Evolutionary conservation across 2,329 filamentous ascomycete species (phyloP).

Genomic region (Trichophaea hybrida): DNA sequence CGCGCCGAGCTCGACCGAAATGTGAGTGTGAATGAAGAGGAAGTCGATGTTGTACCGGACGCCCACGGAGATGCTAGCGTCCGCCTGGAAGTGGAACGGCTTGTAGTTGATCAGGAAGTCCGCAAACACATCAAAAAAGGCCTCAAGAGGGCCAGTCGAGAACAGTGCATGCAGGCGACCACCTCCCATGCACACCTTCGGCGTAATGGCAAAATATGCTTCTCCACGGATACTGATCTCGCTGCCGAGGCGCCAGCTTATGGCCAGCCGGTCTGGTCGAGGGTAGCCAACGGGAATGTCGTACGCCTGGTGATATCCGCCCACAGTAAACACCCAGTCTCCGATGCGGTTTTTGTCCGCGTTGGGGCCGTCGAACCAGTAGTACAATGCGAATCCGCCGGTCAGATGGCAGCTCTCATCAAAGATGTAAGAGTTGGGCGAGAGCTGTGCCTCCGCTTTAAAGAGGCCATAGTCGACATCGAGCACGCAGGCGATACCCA

Average conservation of each 20-base stretch:
- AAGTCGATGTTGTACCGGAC: slow-evolving; percentile 28
- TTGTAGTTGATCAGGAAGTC: slow-evolving; percentile 35
- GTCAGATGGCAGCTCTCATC: slow-evolving; percentile 33
- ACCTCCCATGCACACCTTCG: slow-evolving; percentile 35
- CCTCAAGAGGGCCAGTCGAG: slow-evolving; percentile 29
- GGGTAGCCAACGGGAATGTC: slow-evolving; percentile 31
- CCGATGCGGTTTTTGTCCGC: slow-evolving; percentile 29
- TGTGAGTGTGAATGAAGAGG: slow-evolving; percentile 26
- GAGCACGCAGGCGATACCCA: slow-evolving; percentile 30
- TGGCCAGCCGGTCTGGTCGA: slow-evolving; percentile 31
- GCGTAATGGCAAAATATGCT: slow-evolving; percentile 37
- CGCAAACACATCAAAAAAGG: slow-evolving; percentile 33
- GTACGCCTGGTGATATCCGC: slow-evolving; percentile 35
- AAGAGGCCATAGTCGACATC: slow-evolving; percentile 32
- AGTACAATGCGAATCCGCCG: slow-evolving; percentile 34
- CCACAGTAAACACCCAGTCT: slow-evolving; percentile 36
- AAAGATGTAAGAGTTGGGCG: slow-evolving; percentile 34
- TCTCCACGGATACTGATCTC: slow-evolving; percentile 31
- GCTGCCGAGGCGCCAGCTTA: slow-evolving; percentile 30
- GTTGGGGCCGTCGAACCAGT: slow-evolving; percentile 31
- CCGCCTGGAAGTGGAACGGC: slow-evolving; percentile 31
- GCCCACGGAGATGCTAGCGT: slow-evolving; percentile 28
- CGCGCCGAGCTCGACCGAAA: slow-evolving; percentile 28
- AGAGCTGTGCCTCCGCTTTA: slow-evolving; percentile 32
- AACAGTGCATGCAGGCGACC: slow-evolving; percentile 29